These are phyloP conservation scores for Entophlyctis helioformis DNA, from an alignment of 192 early-diverging fungal species.

Conservation along the genomic window DNA sequence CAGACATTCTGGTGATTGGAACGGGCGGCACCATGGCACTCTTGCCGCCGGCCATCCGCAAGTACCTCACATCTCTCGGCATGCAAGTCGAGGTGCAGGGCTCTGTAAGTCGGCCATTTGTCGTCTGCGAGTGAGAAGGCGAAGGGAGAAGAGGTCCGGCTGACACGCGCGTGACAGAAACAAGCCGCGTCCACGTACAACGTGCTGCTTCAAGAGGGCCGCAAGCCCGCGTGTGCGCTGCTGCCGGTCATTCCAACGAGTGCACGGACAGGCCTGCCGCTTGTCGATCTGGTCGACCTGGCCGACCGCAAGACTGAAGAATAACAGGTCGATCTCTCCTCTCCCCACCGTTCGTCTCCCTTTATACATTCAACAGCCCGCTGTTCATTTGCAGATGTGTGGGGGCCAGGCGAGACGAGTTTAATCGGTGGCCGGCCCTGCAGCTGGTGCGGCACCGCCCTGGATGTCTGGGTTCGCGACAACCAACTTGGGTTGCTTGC, in stretches of 20 bases:
- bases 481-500: too few species aligned
- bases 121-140: background rate
- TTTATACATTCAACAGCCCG: too few species aligned
- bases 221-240: conserved; percentile 26
- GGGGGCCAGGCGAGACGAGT: too few species aligned
- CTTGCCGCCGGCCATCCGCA: conserved; percentile 19
- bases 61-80: conserved; percentile 29
- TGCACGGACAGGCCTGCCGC: conserved; percentile 22
- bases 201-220: conserved; percentile 32
- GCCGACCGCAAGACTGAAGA: too few species aligned
- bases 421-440: too few species aligned
- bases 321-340: too few species aligned
- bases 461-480: too few species aligned
- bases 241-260: conserved; percentile 36
- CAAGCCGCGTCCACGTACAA: conserved; percentile 40
- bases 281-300: conserved; percentile 33
- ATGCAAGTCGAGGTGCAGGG: conserved; percentile 34
- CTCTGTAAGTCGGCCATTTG: conserved; percentile 16
- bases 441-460: too few species aligned
- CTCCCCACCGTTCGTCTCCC: too few species aligned
- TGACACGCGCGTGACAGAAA: conserved; percentile 10
- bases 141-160: background rate
- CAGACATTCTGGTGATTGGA: conserved; percentile 38
- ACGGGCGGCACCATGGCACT: conserved; percentile 20
- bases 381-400: too few species aligned